Conservation (phyloP, 2,329 filamentous ascomycete genomes). For the Niveomyces coronatus region DNA sequence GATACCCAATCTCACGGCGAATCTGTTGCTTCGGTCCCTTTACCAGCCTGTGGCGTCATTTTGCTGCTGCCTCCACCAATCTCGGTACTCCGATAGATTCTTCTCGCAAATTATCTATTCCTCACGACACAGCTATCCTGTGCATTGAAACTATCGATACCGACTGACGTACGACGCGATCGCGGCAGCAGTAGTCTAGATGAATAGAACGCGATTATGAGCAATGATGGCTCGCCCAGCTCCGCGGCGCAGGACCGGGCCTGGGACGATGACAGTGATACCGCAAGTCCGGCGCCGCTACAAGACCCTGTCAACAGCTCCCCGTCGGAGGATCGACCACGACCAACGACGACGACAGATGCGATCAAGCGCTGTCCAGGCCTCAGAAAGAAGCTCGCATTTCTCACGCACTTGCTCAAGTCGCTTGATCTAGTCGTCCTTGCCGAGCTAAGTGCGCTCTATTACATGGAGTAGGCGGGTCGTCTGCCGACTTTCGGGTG, state of each 20-base stretch:
- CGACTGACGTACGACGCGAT: background rate
- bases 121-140: background rate
- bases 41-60: too few relatives aligned
- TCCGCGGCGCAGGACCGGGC: slow-evolving; percentile 22
- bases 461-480: slow-evolving; percentile 63
- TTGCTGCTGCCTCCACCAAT: too few relatives aligned
- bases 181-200: slow-evolving; percentile 16
- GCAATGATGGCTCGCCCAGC: slow-evolving; percentile 37
- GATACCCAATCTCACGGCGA: too few relatives aligned
- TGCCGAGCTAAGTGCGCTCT: slow-evolving; percentile 53
- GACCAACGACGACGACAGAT: slow-evolving; percentile 26
- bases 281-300: background rate
- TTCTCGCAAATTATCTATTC: too few relatives aligned
- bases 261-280: background rate
- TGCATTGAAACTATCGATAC: background rate
- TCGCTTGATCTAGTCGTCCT: slow-evolving; percentile 54
- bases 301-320: background rate
- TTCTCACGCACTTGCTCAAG: slow-evolving; percentile 49
- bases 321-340: slow-evolving; percentile 14
- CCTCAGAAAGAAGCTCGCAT: slow-evolving; percentile 47
- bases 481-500: too few relatives aligned
- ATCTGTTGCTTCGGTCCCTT: too few relatives aligned
- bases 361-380: slow-evolving; percentile 29
- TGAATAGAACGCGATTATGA: slow-evolving; percentile 36
- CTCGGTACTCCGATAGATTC: too few relatives aligned